Base-by-base conservation (phyloP, 140 eudicot genomes). In the Oenanthe javanica region DNA sequence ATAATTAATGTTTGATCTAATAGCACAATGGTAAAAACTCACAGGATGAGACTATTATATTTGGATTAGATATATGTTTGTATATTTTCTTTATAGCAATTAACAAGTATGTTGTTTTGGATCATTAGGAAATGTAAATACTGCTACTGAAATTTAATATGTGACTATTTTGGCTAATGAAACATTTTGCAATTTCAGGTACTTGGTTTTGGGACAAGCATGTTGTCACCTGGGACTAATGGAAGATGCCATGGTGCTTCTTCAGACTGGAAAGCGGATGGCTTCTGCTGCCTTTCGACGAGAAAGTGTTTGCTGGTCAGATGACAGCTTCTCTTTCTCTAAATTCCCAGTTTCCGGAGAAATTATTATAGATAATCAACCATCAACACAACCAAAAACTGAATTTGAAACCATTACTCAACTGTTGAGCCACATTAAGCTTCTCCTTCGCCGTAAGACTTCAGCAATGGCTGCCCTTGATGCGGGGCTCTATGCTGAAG, bases 181-280 rank as follows among this genome's bases (percentile, higher is more conserved):
- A 36, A 71, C 46, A 54, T 76, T 43, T 43, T 73, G 19, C 79
- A 70, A 47, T 83, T 81, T 76, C 86, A 89, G 99, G 92, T 96
- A 96, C 78, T 75, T 90, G 79, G 90, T 96, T 18, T 72, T 96
- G 42, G 99, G 99, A 12, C 93, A 96, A 87, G 99, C 98, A 6
- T 96, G 99, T 84, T 90, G 97, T 82, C 97, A 93, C 74, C 71
- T 96, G 42, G 99, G 99, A 5, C 63, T 96, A 80, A 93, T 96
- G 99, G 99, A 96, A 83, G 99, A 96, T 75, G 99, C 98, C 0
- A 86, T 96, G 97, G 91, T 89, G 6, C 95, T 96, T 59, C 90
- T 96, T 47, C 99, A 96, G 78, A 91, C 93, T 75, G 96, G 98
- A 21, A 96, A 93, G 82, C 98, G 99, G 79, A 90, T 96, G 10